Evolutionary conservation across 352 stramenopile species (phyloP).

Genomic region (Pythium brassicae): DNA sequence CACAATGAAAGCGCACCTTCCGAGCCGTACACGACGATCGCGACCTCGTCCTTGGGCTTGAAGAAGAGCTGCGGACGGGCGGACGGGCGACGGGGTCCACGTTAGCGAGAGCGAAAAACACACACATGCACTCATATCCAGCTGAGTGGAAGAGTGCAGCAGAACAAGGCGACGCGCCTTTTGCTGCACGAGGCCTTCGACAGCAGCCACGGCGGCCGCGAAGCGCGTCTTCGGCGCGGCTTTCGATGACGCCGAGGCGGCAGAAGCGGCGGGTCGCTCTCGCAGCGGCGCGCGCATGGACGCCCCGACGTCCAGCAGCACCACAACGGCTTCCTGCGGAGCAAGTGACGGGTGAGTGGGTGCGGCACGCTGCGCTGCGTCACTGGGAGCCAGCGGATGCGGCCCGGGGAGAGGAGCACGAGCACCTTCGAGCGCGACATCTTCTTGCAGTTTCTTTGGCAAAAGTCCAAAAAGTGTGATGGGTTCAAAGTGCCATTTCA

Average conservation of each 20-base stretch:
- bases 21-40: constrained; percentile 72
- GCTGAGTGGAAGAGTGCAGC: too few relatives aligned
- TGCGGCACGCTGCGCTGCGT: too few relatives aligned
- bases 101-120: not conserved
- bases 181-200: constrained; percentile 67
- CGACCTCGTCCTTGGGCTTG: constrained; percentile 75
- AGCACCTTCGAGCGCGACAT: too few relatives aligned
- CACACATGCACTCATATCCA: not conserved
- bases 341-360: too few relatives aligned
- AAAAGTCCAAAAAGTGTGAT: too few relatives aligned
- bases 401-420: too few relatives aligned
- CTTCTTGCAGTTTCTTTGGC: too few relatives aligned
- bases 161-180: constrained; percentile 26
- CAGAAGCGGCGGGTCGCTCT: constrained; percentile 20
- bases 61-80: constrained; percentile 51
- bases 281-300: constrained; percentile 58
- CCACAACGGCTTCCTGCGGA: constrained; percentile 66
- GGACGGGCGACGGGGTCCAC: not conserved
- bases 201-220: constrained; percentile 43
- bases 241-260: not conserved
- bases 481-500: too few relatives aligned
- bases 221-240: constrained; percentile 44
- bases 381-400: too few relatives aligned
- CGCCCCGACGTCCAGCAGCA: constrained; percentile 60
- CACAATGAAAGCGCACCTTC: constrained; percentile 30